These are phyloP conservation scores for Cutaneotrichosporon daszewskae DNA, from an alignment of 1,284 basidiomycete species.

Conservation along the genomic window DNA sequence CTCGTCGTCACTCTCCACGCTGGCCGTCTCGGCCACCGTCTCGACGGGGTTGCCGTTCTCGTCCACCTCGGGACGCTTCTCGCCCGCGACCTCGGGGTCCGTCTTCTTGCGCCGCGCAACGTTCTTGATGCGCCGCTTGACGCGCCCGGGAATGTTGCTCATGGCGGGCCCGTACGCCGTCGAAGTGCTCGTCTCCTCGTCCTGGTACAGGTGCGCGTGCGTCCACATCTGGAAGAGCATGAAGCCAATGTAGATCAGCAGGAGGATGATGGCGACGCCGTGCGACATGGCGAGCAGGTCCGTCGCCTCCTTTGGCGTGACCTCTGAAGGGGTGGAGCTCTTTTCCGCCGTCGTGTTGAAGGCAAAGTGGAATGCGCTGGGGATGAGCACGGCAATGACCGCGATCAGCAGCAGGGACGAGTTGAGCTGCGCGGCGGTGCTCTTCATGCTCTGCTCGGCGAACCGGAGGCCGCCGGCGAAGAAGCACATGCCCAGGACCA, in stretches of 20 bases:
- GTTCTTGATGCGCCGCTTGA: too few relatives aligned
- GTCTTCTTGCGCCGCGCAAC: slow-evolving; percentile 16
- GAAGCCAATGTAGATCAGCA: slow-evolving; percentile 64
- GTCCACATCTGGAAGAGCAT: slow-evolving; percentile 81
- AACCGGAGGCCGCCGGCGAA: slow-evolving; percentile 46
- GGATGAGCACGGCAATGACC: slow-evolving; percentile 51
- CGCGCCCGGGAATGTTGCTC: slow-evolving; percentile 21
- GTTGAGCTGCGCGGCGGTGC: slow-evolving; percentile 48
- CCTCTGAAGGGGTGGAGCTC: slow-evolving; percentile 37
- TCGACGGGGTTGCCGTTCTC: slow-evolving; percentile 6
- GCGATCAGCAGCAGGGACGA: slow-evolving; percentile 51
- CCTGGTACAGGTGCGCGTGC: slow-evolving; percentile 65
- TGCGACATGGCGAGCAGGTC: slow-evolving; percentile 68
- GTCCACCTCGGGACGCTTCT: slow-evolving; percentile 19
- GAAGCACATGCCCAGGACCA: slow-evolving; percentile 68
- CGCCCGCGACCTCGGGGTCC: slow-evolving; percentile 36
- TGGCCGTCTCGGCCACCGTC: neutral
- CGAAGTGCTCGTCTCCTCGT: slow-evolving; percentile 22
- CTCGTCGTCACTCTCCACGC: slow-evolving; percentile 30
- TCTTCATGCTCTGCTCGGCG: slow-evolving; percentile 46
- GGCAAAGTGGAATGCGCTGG: slow-evolving; percentile 50
- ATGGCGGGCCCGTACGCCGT: too few relatives aligned
- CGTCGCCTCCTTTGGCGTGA: slow-evolving; percentile 30
- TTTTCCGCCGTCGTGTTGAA: slow-evolving; percentile 30
- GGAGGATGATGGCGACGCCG: slow-evolving; percentile 73